Evolutionary conservation across 148 eudicot species (phyloP).

Genomic region (Spergularia bocconei): DNA sequence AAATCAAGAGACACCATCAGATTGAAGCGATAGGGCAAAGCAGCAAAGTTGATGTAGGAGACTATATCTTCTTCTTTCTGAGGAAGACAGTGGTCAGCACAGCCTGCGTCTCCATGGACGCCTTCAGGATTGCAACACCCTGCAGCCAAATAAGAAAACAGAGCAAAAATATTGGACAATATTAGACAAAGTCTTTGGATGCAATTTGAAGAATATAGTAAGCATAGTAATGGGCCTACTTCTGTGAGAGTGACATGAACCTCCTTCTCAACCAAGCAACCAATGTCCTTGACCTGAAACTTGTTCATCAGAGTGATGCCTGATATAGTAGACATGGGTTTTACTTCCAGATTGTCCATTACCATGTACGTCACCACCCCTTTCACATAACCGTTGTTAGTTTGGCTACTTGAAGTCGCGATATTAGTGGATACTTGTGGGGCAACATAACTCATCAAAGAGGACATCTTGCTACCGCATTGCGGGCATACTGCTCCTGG

Average conservation of each 20-base stretch:
- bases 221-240: neutral
- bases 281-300: neutral
- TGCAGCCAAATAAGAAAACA: neutral
- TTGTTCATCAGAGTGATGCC: conserved; percentile 1
- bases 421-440: neutral
- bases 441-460: neutral
- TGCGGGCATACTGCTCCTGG: neutral
- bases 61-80: neutral
- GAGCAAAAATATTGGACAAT: too few species aligned
- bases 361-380: conserved; percentile 10
- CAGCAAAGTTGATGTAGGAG: neutral
- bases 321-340: conserved; percentile 16
- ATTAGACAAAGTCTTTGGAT: neutral
- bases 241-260: conserved; percentile 1
- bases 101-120: conserved; percentile 18
- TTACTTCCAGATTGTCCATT: conserved; percentile 15
- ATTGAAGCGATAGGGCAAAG: neutral
- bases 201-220: too few species aligned
- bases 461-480: neutral
- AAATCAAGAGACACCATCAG: neutral
- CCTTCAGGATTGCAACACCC: conserved; percentile 22
- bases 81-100: conserved; percentile 24
- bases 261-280: neutral
- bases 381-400: conserved; percentile 5
- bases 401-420: neutral